These are phyloP conservation scores for Sodiomyces alkalinus DNA, from an alignment of 2,329 filamentous ascomycete species.

Conservation along the genomic window DNA sequence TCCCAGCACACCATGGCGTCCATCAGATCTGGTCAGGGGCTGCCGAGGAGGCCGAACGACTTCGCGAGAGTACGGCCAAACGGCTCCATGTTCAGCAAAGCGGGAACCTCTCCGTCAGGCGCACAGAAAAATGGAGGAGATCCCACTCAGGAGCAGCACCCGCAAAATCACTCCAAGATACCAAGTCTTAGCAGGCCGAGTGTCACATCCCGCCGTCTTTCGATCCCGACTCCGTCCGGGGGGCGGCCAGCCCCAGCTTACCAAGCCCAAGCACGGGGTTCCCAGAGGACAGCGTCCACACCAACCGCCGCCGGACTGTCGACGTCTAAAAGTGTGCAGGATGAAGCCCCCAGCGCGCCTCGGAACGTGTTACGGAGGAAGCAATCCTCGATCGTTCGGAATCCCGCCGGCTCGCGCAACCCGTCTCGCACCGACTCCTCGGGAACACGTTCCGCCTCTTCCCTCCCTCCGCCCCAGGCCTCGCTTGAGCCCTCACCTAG, in stretches of 20 bases:
- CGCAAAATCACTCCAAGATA: conserved; percentile 5
- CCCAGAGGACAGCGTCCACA: conserved; percentile 17
- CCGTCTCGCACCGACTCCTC: conserved; percentile 19
- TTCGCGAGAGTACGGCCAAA: conserved; percentile 3
- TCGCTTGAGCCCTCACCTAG: conserved; percentile 19
- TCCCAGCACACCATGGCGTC: no score
- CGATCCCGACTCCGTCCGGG: conserved; percentile 10
- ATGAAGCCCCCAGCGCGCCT: conserved; percentile 15
- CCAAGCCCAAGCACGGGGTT: conserved; percentile 27
- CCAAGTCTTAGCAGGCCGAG: conserved; percentile 3
- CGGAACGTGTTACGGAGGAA: conserved; percentile 34
- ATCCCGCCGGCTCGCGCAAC: conserved; percentile 16
- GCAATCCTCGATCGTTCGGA: conserved; percentile 28
- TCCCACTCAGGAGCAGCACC: conserved; percentile 4
- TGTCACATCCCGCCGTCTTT: conserved; percentile 9
- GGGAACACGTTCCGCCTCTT: conserved; percentile 27
- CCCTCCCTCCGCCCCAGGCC: conserved; percentile 21
- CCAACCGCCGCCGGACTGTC: conserved; percentile 18
- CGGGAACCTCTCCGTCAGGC: conserved; percentile 5
- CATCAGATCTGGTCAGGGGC: no score
- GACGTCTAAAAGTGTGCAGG: conserved; percentile 18
- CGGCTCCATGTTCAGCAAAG: not conserved
- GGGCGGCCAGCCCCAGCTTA: conserved; percentile 22
- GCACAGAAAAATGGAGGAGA: conserved; percentile 4
- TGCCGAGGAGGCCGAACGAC: no score